Conservation (phyloP, 345 rosid species). For the Eutrema yunnanense region DNA sequence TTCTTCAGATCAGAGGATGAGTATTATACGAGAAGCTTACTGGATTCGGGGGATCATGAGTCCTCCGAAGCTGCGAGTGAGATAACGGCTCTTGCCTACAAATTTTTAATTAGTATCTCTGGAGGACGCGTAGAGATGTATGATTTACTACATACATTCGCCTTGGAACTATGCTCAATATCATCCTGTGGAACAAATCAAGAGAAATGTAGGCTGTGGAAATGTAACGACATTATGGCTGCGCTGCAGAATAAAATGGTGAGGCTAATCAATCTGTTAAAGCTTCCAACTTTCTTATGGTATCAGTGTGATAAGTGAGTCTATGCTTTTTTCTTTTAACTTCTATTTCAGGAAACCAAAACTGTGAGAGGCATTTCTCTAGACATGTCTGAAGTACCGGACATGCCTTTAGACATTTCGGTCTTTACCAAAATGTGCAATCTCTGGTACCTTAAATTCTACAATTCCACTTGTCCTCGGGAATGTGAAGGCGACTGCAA, state of each 20-base stretch:
- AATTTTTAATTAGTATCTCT: slow-evolving; percentile 16
- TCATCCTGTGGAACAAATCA: not conserved
- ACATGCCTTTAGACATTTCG: not conserved
- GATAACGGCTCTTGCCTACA: slow-evolving; percentile 16
- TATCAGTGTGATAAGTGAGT: not conserved
- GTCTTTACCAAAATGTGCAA: slow-evolving; percentile 22
- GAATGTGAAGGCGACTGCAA: not conserved
- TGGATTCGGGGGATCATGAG: not conserved
- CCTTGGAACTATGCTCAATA: slow-evolving; percentile 7
- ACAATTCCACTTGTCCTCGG: not conserved
- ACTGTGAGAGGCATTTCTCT: too few relatives aligned
- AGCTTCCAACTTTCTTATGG: not conserved
- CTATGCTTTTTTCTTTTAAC: too few relatives aligned
- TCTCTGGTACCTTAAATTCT: slow-evolving; percentile 26
- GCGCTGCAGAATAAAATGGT: slow-evolving; percentile 14
- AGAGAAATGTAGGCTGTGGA: slow-evolving; percentile 16
- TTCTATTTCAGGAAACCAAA: too few relatives aligned
- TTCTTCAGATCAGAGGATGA: slow-evolving; percentile 20
- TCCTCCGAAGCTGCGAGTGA: not conserved
- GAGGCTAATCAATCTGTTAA: not conserved
- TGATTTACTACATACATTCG: slow-evolving; percentile 31
- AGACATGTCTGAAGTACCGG: not conserved
- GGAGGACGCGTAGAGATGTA: slow-evolving; percentile 17
- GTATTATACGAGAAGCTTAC: not conserved
- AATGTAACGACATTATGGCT: not conserved